phyloP scores from a whole-genome alignment of 2,329 filamentous ascomycete genomes.

The Zymoseptoria tritici region DNA sequence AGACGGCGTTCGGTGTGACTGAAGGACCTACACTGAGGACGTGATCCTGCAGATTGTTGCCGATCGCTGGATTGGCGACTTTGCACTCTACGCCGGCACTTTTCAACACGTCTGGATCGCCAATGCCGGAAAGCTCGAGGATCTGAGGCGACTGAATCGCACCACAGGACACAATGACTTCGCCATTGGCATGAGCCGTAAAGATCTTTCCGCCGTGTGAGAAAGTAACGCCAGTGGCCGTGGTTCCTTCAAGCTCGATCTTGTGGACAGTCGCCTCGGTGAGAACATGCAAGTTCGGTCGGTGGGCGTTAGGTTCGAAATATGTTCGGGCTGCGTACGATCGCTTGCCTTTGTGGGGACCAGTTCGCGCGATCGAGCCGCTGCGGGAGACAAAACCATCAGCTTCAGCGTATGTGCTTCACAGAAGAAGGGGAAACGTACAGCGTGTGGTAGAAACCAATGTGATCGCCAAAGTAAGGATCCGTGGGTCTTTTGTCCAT shows the following conservation, averaged over 20 bases:
- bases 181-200: slow-evolving; percentile 26
- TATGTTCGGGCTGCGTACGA: slow-evolving; percentile 26
- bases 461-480: slow-evolving; percentile 26
- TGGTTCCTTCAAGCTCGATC: slow-evolving; percentile 37
- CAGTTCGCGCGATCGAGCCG: slow-evolving; percentile 16
- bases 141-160: slow-evolving; percentile 50
- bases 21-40: neutral
- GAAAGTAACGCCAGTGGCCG: slow-evolving; percentile 35
- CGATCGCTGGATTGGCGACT: neutral
- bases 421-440: neutral
- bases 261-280: slow-evolving; percentile 37
- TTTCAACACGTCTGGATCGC: slow-evolving; percentile 21
- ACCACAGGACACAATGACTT: slow-evolving; percentile 49
- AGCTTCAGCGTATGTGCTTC: neutral
- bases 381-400: neutral
- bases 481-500: slow-evolving; percentile 19
- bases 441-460: slow-evolving; percentile 24
- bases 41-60: slow-evolving; percentile 2
- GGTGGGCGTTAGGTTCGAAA: slow-evolving; percentile 17
- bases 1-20: neutral
- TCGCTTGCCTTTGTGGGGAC: slow-evolving; percentile 21
- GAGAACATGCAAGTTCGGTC: slow-evolving; percentile 23
- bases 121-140: slow-evolving; percentile 55
- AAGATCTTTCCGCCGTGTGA: slow-evolving; percentile 25
- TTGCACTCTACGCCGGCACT: slow-evolving; percentile 21